Base-by-base conservation (phyloP, 768 basidiomycete genomes). In the Xerocomellus dryophilus region DNA sequence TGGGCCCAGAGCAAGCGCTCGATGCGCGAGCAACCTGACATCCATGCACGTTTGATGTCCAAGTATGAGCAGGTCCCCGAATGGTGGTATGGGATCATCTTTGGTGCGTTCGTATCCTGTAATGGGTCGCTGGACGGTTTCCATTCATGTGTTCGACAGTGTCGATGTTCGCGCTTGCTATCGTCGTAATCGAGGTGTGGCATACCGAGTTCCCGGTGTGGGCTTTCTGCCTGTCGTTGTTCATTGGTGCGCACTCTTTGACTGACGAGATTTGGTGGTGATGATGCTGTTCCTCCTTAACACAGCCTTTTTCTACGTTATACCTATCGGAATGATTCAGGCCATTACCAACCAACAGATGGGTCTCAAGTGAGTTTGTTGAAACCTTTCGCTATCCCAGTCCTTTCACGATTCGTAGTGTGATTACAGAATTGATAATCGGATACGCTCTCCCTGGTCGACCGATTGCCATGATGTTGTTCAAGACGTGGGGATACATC, bases 261-360 rank as follows among this genome's bases (percentile, higher is more conserved):
- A 9, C 3, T 4, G 18, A 15, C 2, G 10, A 23, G 10, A 4
- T 17, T 25, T 2, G 3, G 2, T 39, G 23, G 14, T 56, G 29
- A 57, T 14, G 43, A 2, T 14, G 12, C 17, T 36, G 0, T 42
- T 21, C n/a, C 5, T 21, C n/a, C 5, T 48, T 0, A 10, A 29
- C 5, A 14, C 11, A 55, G 73, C 81, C 0, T 75, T 80, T 54
- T 70, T 87, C 62, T 92, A 90, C 62, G 78, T 84, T 44, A 78
- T 94, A 46, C 92, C 92, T 12, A 80, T 87, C 50, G 88, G 86
- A 60, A 72, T 75, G 80, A 88, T 91, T 56, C 82, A 88, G 56
- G 87, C 88, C 1, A 81, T 90, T 53, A 91, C 89, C 20, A 92
- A 92, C 67, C 84, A 87, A 61, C 85, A 88, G 68, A 77, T 90